Percentiles rank a stretch among this genome's conserved stretches.
phyloP scores from a whole-genome alignment of 1,139 yeast genomes.

The Wickerhamomyces sp. region DNA sequence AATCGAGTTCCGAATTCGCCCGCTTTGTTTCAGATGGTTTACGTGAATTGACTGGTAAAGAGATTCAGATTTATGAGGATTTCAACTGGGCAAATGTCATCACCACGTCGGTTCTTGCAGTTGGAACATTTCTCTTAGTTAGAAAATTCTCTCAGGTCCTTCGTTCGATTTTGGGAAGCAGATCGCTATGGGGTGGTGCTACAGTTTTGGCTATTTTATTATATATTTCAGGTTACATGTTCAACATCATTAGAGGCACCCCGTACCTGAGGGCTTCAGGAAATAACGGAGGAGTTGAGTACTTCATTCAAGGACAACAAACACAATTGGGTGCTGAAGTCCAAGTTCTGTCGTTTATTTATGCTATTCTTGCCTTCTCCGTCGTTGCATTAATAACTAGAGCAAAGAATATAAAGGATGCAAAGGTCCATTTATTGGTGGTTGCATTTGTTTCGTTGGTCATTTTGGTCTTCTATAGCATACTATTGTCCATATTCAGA shows the following conservation, averaged over 20 bases:
- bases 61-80: conserved; percentile 48
- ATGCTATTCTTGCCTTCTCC: conserved; percentile 50
- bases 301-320: conserved; percentile 61
- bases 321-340: conserved; percentile 78
- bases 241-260: conserved; percentile 73
- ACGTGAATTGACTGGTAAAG: conserved; percentile 13
- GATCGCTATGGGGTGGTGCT: conserved; percentile 62
- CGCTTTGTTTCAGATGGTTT: conserved; percentile 30
- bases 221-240: conserved; percentile 91
- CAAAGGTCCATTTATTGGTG: conserved; percentile 40
- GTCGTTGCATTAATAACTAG: conserved; percentile 45
- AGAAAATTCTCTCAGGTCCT: conserved; percentile 29
- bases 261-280: conserved; percentile 57
- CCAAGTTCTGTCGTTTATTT: conserved; percentile 63
- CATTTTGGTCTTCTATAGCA: conserved; percentile 48
- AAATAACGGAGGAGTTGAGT: conserved; percentile 51
- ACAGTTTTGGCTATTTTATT: conserved; percentile 59
- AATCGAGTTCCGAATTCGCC: conserved; percentile 41
- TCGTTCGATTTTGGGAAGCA: conserved; percentile 29
- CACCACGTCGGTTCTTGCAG: conserved; percentile 34
- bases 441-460: conserved; percentile 35
- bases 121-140: conserved; percentile 24
- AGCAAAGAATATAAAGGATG: conserved; percentile 39
- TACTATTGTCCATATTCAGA: conserved; percentile 49
- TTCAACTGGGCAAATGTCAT: conserved; percentile 46